These are phyloP conservation scores for Ambrosiella beaveri DNA, from an alignment of 2,329 filamentous ascomycete species.

Conservation along the genomic window DNA sequence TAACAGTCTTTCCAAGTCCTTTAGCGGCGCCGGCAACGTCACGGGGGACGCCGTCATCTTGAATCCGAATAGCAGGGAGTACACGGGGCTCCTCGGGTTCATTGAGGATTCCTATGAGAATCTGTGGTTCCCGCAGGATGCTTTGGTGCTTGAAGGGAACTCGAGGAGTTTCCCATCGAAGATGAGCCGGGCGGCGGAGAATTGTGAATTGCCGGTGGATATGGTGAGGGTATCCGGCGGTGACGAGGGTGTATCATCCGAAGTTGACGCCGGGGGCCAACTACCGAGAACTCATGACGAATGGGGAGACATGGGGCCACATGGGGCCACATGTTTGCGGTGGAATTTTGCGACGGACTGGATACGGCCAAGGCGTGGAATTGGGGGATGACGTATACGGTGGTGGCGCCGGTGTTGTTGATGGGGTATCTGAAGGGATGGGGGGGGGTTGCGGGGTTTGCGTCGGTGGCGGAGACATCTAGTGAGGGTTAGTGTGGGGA, in stretches of 20 bases:
- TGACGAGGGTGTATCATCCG: background rate
- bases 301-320: background rate
- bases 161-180: slow-evolving; percentile 22
- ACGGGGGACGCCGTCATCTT: slow-evolving; percentile 35
- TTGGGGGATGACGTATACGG: slow-evolving; percentile 32
- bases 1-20: slow-evolving; percentile 39
- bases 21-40: slow-evolving; percentile 38
- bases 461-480: background rate
- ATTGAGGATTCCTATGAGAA: slow-evolving; percentile 12
- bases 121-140: slow-evolving; percentile 17
- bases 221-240: slow-evolving; percentile 14
- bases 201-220: slow-evolving; percentile 17
- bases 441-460: background rate
- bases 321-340: slow-evolving; percentile 23
- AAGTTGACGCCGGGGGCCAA: background rate
- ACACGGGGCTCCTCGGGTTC: slow-evolving; percentile 21
- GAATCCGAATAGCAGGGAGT: slow-evolving; percentile 28
- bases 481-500: background rate
- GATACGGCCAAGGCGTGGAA: slow-evolving; percentile 32
- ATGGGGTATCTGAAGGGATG: background rate
- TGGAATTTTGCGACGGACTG: slow-evolving; percentile 23
- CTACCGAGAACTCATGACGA: background rate
- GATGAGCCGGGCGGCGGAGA: slow-evolving; percentile 18
- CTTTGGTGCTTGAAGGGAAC: slow-evolving; percentile 23
- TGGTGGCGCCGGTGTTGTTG: slow-evolving; percentile 17